These are phyloP conservation scores for Mantamonas sphyraenae DNA, from an alignment of 78 protist genomes.

Conservation along the genomic window DNA sequence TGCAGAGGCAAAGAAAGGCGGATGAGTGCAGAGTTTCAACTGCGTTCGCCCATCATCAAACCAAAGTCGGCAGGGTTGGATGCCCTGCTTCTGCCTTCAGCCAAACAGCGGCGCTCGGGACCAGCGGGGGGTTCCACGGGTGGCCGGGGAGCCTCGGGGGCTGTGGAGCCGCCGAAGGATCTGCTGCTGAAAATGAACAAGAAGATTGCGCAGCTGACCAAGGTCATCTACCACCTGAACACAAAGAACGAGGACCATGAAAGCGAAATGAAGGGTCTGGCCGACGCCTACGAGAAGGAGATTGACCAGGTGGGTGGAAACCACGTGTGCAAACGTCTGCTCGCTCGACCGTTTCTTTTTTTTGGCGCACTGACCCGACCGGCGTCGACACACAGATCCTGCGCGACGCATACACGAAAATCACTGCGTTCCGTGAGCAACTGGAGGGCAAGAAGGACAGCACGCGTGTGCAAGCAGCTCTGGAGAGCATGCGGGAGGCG, in stretches of 20 bases:
- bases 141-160: too few relatives aligned
- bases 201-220: slow-evolving; percentile 58
- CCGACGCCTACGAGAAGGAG: slow-evolving; percentile 40
- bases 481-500: too few relatives aligned
- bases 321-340: neutral
- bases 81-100: too few relatives aligned
- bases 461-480: neutral
- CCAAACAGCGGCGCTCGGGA: too few relatives aligned
- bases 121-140: too few relatives aligned
- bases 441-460: slow-evolving; percentile 4
- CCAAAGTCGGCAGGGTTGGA: too few relatives aligned
- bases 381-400: slow-evolving; percentile 10
- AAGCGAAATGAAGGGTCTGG: slow-evolving; percentile 1
- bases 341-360: neutral
- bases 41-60: too few relatives aligned
- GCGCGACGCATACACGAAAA: slow-evolving; percentile 24
- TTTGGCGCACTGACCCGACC: neutral
- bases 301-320: slow-evolving; percentile 27
- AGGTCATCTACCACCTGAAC: slow-evolving; percentile 55
- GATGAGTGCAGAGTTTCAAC: too few relatives aligned
- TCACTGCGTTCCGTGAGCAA: slow-evolving; percentile 12
- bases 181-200: slow-evolving; percentile 45
- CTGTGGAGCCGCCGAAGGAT: too few relatives aligned
- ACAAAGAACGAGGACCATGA: slow-evolving; percentile 51
- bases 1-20: too few relatives aligned